Evolutionary conservation across 768 basidiomycete genomes (phyloP), one percentile per base, ranked within the genome.

Genomic region (Leccinum fibrillosum): DNA sequence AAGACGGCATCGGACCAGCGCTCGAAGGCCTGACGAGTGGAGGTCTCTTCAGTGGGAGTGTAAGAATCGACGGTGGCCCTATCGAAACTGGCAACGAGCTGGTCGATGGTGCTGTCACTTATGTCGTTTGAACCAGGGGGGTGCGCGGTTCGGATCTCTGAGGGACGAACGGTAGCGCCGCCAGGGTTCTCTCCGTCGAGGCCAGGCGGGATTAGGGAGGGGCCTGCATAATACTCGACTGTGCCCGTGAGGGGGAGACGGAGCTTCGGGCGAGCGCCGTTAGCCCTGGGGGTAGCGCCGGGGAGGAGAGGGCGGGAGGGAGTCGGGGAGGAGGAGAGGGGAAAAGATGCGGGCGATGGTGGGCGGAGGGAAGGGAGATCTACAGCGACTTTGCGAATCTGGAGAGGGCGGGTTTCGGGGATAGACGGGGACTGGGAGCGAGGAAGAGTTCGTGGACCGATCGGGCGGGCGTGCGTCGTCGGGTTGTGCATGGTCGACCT

Each of bases 1-100:
- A 98, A 79, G 56, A 85, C 69, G 55, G 83, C 82, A 69, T 93
- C 90, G 8, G 83, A 80, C 80, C 83, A 91, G 56, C 82, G 71
- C 53, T 62, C 69, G 39, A 64, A 68, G 3, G 55, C 54, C 44
- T 63, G 59, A 17, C 51, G 59, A 49, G 69, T 71, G 10, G 67
- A 62, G 44, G 74, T 73, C 64, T 75, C 75, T 60, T 76, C 74
- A 47, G 72, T 63, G 60, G 75, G 67, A n/a, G 66, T 71, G 57
- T 74, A 71, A 12, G 69, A 59, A 13, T 71, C 71, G 61, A 72
- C n/a, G 32, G 67, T 57, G 48, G 67, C 71, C 52, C 21, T 73
- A 51, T 65, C 69, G 58, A 72, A 69, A 11, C 48, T 64, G 45
- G 71, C 68, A 56, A 74, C 66, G 48, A 71, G 75, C 56, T 76